Base-by-base conservation (phyloP, 129 eudicot genomes). In the Flaveria bidentis region DNA sequence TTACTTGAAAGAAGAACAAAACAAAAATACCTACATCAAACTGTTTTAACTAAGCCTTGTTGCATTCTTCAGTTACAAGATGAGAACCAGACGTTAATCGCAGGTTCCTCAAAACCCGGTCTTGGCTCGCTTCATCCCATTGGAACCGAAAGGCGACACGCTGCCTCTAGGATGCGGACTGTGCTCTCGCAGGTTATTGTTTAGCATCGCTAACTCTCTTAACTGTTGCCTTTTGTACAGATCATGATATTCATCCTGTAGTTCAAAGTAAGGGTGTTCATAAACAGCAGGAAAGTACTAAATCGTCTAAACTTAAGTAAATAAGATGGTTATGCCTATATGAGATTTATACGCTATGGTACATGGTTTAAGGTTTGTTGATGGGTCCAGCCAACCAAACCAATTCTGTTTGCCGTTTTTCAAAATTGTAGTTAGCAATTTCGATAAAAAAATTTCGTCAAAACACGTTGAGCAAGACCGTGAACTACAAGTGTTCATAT, bases 81-180 rank as follows among this genome's bases (percentile, higher is more conserved):
- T 6, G 33, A 30, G 2, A 36, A 36, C 41, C 41, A 36, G 68
- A 62, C 2, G 45, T 26, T 4, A 17, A 28, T 12, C 11, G 30
- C 12, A 17, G 61, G 47, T 28, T 68, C 4, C 30, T 75, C 79
- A 75, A 26, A 68, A 75, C 28, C 58, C 79, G 53, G 79, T 75
- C 61, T 75, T 75, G 62, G 79, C 79, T 9, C 79, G 79, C 53
- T 75, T 62, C 71, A 75, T 75, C 41, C 79, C 67, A 62, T 47
- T 75, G 15, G 79, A 75, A 75, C 28, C 52, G 46, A 91, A 91
- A 62, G 97, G 97, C 66, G 97, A 91, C 16, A 88, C 85, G 5
- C 97, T 91, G 50, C 92, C 90, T 56, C 95, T 83, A 2, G 94
- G 91, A 20, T 83, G 90, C 26, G 97, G 97, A 71, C 97, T 91